phyloP scores from a whole-genome alignment of 805 yeast species.

The Lipomyces yamanashiensis region DNA sequence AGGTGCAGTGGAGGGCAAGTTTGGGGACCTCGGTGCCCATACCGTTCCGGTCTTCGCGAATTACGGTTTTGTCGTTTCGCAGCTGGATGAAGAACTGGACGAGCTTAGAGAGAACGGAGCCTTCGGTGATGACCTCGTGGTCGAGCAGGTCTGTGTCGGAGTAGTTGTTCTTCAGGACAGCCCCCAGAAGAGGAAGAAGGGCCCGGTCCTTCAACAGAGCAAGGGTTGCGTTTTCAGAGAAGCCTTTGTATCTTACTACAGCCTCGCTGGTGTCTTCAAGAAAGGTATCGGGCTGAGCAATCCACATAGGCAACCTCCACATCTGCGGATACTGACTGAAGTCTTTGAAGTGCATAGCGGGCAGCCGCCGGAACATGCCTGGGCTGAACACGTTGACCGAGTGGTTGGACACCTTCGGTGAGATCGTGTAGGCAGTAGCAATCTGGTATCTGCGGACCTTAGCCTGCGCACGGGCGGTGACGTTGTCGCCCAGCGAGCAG shows the following conservation, averaged over 20 bases:
- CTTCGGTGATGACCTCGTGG: slow-evolving; percentile 7
- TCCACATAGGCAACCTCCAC: neutral
- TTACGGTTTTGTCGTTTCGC: neutral
- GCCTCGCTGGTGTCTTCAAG: neutral
- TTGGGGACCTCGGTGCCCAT: no score
- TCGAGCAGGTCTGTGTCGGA: neutral
- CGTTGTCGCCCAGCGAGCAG: no score
- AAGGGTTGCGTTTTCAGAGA: neutral
- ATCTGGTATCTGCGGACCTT: no score
- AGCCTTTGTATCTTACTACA: neutral
- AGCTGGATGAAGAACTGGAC: neutral
- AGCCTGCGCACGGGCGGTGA: no score
- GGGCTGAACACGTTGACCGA: no score
- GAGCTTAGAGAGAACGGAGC: neutral
- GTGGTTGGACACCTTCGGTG: no score
- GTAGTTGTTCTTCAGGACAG: neutral
- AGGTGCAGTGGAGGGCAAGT: neutral
- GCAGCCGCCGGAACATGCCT: no score
- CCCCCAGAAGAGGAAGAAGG: neutral
- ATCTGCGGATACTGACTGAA: neutral
- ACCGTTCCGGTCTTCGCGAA: no score
- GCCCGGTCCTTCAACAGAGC: neutral
- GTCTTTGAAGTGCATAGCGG: no score
- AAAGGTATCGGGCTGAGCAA: neutral
- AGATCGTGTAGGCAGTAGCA: no score